Base-by-base conservation (phyloP, 495 filamentous ascomycete genomes). In the Aspergillus indologenus region DNA sequence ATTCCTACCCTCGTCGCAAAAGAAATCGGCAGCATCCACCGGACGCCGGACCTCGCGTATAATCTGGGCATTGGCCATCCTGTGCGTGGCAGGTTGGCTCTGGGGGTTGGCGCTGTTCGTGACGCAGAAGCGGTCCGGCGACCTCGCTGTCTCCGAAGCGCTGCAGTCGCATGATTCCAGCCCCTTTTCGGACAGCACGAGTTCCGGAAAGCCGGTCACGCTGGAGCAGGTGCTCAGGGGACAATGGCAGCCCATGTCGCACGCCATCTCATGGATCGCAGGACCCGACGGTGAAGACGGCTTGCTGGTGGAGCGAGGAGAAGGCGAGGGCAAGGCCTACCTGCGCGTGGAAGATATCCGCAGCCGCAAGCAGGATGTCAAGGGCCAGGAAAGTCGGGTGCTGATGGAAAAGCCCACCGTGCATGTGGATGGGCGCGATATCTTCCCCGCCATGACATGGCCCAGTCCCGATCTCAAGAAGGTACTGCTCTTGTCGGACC, bases 301-400 rank as follows among this genome's bases (percentile, higher is more conserved):
- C 5, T 76, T 97, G 23, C 68, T 96, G 45, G 78, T 97, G 22
- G 88, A 95, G 70, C 72, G 76, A 62, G 81, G 75, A 17, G 81
- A 78, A 42, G 77, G 70, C 17, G 57, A 66, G 7, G 82, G 78
- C 5, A 81, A 88, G 56, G 88, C 87, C 46, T 96, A 86, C 64
- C 77, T 96, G 22, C 84, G 91, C 2, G 89, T 96, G n/a, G 89
- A 96, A 66, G 91, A 96, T 70, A 85, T 98, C 55, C 81, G 88
- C 46, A 78, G 71, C 48, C 76, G 79, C n/a, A 74, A 80, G 45
- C 73, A 79, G 5, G 68, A 75, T 62, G 73, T 57, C 5, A 71
- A 76, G 44, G 67, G 70, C n/a, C 65, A 71, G 26, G 75, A 76
- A 22, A 81, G 79, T 57, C 81, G 75, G 65, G 89, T 85, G 2